Base-by-base conservation (phyloP, 257 asterid species). In the Plectranthus barbatus region DNA sequence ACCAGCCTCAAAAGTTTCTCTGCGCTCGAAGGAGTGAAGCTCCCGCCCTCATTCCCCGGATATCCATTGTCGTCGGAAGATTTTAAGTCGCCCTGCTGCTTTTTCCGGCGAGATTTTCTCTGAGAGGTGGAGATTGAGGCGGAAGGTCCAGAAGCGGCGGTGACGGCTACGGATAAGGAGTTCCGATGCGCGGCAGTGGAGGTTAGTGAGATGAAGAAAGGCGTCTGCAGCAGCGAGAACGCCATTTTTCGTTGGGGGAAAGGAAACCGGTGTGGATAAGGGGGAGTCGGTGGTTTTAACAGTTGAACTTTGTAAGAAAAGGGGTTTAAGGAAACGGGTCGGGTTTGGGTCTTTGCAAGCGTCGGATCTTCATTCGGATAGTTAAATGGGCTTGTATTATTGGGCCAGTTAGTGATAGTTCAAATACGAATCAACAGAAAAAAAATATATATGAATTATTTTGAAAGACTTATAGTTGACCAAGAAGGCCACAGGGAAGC, bases 1-100 rank as follows among this genome's bases (percentile, higher is more conserved):
- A n/a, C n/a, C n/a, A n/a, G n/a, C n/a, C n/a, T n/a, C n/a, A 92
- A 74, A 12, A 80, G 74, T 74, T 92, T 92, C 83, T 92, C 98
- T 19, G 97, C 90, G 72, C 85, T 84, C 13, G 96, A 82, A 2
- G 91, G 91, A 56, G 80, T 69, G 59, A 72, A 83, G 34, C 13
- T 74, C n/a, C n/a, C n/a, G n/a, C n/a, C n/a, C n/a, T n/a, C n/a
- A n/a, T n/a, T n/a, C n/a, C n/a, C n/a, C n/a, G n/a, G n/a, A n/a
- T n/a, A n/a, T n/a, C n/a, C n/a, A n/a, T n/a, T n/a, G n/a, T n/a
- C n/a, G n/a, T n/a, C n/a, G n/a, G n/a, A n/a, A n/a, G n/a, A n/a
- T n/a, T n/a, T n/a, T n/a, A n/a, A n/a, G n/a, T n/a, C n/a, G n/a
- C n/a, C n/a, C n/a, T n/a, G n/a, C n/a, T n/a, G n/a, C n/a, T n/a